Evolutionary conservation across 202 grass and related monocot genomes (phyloP).

Genomic region (Schoenoplectus triqueter): DNA sequence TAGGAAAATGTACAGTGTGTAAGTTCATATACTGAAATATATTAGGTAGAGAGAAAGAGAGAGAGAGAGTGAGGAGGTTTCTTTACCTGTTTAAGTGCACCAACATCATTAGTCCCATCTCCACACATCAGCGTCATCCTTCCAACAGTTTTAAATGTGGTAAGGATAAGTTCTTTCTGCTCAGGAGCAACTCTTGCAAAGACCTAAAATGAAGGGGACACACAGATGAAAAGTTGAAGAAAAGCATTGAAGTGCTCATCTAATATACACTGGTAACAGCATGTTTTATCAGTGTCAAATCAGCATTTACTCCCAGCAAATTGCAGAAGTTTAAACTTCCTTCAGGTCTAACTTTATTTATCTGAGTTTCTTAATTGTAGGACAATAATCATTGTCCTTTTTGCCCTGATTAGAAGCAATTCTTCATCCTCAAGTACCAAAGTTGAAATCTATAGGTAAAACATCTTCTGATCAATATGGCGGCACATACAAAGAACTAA

Average conservation of each 20-base stretch:
- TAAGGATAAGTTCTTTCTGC: conserved; percentile 99
- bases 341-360: neutral
- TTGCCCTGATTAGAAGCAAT: neutral
- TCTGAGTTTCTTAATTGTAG: neutral
- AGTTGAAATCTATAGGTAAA: neutral
- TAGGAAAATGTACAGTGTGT: conserved; percentile 26
- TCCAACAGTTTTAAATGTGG: conserved; percentile 96
- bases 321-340: neutral
- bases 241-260: conserved; percentile 6
- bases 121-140: conserved; percentile 98
- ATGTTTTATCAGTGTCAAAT: conserved; percentile 5
- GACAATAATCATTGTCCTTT: neutral
- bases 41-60: conserved; percentile 3
- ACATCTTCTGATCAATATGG: neutral
- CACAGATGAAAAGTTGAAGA: neutral
- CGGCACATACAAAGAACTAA: neutral
- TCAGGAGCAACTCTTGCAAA: conserved; percentile 97
- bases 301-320: neutral
- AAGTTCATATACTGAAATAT: conserved; percentile 14
- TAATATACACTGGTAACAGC: neutral
- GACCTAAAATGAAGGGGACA: conserved; percentile 58
- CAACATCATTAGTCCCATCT: conserved; percentile 99
- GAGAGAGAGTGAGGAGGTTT: neutral
- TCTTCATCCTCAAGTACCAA: neutral
- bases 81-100: conserved; percentile 94